Base-by-base conservation (phyloP, 768 basidiomycete genomes). In the Pleurotus giganteus region DNA sequence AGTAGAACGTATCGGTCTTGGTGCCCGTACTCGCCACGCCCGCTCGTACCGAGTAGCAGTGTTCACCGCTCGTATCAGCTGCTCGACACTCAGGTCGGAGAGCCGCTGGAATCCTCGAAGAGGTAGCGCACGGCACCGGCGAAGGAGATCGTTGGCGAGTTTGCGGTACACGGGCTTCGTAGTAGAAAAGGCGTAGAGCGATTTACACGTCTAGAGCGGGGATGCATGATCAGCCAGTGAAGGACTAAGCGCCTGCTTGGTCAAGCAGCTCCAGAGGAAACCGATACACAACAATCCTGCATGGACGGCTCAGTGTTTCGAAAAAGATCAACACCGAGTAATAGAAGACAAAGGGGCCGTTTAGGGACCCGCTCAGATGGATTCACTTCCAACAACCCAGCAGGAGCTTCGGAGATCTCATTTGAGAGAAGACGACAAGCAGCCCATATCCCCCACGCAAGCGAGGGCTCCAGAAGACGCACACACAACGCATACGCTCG, bases 131-230 rank as follows among this genome's bases (percentile, higher is more conserved):
- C 88, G 80, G 62, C 87, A 88, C 56, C 85, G 76, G 4, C 79
- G 76, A 2, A 89, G 79, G 13, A 89, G 72, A 58, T 78, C 76
- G 49, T 77, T 74, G 9, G 87, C 85, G 36, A 88, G 77, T 52
- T 82, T 77, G 41, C 84, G 81, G 66, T 85, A 88, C 3, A 89
- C 84, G 1, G 86, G 82, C 19, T 86, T 79, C 1, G 86, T 88
- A 8, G 75, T 80, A 4, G 83, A 77, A 56, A 85, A 85, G 27
- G 78, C 74, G 42, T 81, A 77, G 5, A 89, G 71, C 4, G 81
- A 73, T 71, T 78, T 82, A 66, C 81, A 86, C 1, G 85, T 82
- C 87, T 89, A 60, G 3, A 52, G n/a, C 55, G 37, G 45, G 42
- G 27, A 37, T n/a, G n/a, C 17, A 6, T 41, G 31, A 54, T 47